Percentiles rank a stretch among this genome's conserved stretches.
phyloP scores from a whole-genome alignment of 2,329 filamentous ascomycete species.

The Geosmithia flava region DNA sequence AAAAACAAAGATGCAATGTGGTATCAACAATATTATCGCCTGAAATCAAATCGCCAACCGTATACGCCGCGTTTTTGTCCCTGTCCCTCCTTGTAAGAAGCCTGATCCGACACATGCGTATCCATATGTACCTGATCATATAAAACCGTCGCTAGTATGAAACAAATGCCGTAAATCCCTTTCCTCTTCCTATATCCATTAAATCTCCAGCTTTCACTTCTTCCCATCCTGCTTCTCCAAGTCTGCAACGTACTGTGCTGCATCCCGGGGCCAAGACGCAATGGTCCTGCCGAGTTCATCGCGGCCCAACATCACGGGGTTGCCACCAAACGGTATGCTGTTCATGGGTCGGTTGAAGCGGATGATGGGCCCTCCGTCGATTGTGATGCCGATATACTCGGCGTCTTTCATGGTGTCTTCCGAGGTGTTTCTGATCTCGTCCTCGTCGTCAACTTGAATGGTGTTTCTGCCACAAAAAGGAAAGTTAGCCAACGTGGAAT shows the following conservation, averaged over 20 bases:
- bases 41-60: background rate
- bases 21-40: background rate
- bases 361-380: constrained; percentile 32
- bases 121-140: too few species aligned
- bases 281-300: constrained; percentile 21
- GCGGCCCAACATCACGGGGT: constrained; percentile 23
- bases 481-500: background rate
- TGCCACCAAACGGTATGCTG: constrained; percentile 12
- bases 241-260: constrained; percentile 17
- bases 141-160: too few species aligned
- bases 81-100: background rate
- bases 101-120: too few species aligned
- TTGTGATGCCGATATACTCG: constrained; percentile 30
- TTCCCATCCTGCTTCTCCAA: background rate
- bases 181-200: background rate
- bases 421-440: constrained; percentile 7
- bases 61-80: background rate
- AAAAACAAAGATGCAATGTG: background rate
- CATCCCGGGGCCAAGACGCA: constrained; percentile 22
- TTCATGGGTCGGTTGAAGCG: constrained; percentile 22
- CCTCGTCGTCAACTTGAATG: constrained; percentile 18
- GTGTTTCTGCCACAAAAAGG: constrained; percentile 16
- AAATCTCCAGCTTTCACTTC: constrained; percentile 6
- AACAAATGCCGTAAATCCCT: background rate
- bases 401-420: constrained; percentile 17